These are phyloP conservation scores for Vigna reflexopilosa DNA, from an alignment of 306 rosid species.

Conservation along the genomic window DNA sequence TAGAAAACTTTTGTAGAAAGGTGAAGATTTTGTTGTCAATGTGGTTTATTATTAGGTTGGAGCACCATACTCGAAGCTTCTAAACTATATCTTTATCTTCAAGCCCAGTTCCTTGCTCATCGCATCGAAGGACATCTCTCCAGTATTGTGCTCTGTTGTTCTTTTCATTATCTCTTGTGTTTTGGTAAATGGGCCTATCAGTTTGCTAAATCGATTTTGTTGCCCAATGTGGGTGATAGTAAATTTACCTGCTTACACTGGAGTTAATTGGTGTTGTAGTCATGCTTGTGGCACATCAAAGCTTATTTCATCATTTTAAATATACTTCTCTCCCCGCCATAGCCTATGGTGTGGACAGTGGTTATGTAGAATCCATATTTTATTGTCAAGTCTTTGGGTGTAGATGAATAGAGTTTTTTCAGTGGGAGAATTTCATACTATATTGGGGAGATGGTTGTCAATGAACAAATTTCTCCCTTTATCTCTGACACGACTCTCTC, in stretches of 20 bases:
- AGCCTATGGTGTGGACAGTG: constrained; percentile 4
- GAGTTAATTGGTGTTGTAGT: constrained; percentile 21
- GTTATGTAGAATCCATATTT: neutral
- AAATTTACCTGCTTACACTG: neutral
- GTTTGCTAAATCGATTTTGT: neutral
- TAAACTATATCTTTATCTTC: constrained; percentile 18
- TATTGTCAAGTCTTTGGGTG: neutral
- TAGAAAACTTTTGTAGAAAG: constrained; percentile 9
- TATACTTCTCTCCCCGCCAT: neutral
- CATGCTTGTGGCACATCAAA: constrained; percentile 17
- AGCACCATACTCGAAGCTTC: constrained; percentile 10
- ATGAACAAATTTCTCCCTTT: constrained; percentile 1
- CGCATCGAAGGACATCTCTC: constrained; percentile 9
- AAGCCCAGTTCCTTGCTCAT: constrained; percentile 6
- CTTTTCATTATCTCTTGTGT: constrained; percentile 9
- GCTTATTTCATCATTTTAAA: constrained; percentile 5
- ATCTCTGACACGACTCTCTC: constrained; percentile 15
- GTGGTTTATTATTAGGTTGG: constrained; percentile 15
- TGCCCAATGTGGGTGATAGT: neutral
- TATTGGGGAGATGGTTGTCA: constrained; percentile 4
- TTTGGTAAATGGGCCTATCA: neutral
- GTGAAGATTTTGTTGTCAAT: constrained; percentile 24
- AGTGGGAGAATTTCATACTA: constrained; percentile 10
- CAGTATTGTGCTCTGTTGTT: constrained; percentile 13
- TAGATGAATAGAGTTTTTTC: constrained; percentile 13